These are phyloP conservation scores for Diplogelasinospora grovesii DNA, from an alignment of 495 filamentous ascomycete species.

Conservation along the genomic window DNA sequence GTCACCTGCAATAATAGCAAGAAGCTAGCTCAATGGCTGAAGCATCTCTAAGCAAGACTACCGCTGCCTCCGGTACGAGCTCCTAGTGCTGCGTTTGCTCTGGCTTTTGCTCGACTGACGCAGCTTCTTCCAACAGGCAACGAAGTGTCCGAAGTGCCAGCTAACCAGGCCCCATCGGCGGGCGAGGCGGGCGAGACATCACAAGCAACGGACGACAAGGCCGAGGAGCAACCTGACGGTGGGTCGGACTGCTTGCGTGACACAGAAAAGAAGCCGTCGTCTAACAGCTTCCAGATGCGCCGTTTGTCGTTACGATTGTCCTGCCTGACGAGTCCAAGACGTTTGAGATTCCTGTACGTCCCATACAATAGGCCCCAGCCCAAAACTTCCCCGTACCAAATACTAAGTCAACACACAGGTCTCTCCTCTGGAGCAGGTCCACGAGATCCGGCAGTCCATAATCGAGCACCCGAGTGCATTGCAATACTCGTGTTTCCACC, in stretches of 20 bases:
- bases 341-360: slow-evolving; percentile 74
- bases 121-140: slow-evolving; percentile 13
- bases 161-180: slow-evolving; percentile 10
- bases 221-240: slow-evolving; percentile 21
- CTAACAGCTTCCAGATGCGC: slow-evolving; percentile 54
- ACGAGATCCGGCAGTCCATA: slow-evolving; percentile 95
- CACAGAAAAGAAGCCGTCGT: neutral
- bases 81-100: no score
- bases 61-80: neutral
- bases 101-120: neutral
- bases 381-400: no score
- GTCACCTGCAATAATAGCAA: no score
- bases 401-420: slow-evolving; percentile 54
- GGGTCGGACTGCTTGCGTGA: neutral
- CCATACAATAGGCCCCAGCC: slow-evolving; percentile 2
- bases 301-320: slow-evolving; percentile 56
- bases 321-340: slow-evolving; percentile 75
- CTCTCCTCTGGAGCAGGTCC: slow-evolving; percentile 88
- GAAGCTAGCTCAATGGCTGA: slow-evolving; percentile 5
- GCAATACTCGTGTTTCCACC: slow-evolving; percentile 98
- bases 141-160: slow-evolving; percentile 11
- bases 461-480: slow-evolving; percentile 89
- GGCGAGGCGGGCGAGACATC: slow-evolving; percentile 8
- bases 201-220: slow-evolving; percentile 13
- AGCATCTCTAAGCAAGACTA: neutral